These are phyloP conservation scores for Phaffomyces thermotolerans DNA, from an alignment of 805 yeast species.

Conservation along the genomic window DNA sequence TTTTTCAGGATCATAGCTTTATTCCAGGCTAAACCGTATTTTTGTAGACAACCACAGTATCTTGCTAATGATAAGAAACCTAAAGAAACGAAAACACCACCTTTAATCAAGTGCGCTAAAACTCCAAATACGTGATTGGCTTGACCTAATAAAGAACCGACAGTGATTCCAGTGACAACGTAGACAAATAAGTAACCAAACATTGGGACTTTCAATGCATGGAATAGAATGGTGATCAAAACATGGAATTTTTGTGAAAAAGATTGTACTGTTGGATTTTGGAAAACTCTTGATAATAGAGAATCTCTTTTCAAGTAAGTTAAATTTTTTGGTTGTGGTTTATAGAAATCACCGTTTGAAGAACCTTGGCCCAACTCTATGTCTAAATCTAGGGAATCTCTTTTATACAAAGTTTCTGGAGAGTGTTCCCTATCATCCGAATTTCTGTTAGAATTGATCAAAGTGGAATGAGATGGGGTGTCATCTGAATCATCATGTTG, in stretches of 20 bases:
- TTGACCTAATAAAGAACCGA: constrained; percentile 63
- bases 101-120: constrained; percentile 93
- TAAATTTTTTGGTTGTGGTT: not conserved
- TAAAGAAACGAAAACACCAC: constrained; percentile 73
- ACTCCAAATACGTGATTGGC: constrained; percentile 66
- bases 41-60: constrained; percentile 73
- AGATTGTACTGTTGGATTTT: constrained; percentile 20
- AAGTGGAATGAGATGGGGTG: constrained; percentile 20
- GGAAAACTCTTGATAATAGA: constrained; percentile 29
- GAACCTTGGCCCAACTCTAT: constrained; percentile 4
- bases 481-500: constrained; percentile 12
- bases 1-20: constrained; percentile 24
- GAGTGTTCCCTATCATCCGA: constrained; percentile 11
- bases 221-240: constrained; percentile 33
- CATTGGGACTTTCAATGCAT: constrained; percentile 55
- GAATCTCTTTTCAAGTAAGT: constrained; percentile 25
- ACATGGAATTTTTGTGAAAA: constrained; percentile 19
- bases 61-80: constrained; percentile 82
- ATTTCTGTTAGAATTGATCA: constrained; percentile 12
- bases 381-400: constrained; percentile 20
- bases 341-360: not conserved
- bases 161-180: constrained; percentile 47
- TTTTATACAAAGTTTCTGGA: constrained; percentile 15
- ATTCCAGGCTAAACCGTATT: constrained; percentile 93
- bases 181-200: constrained; percentile 53